Percentiles rank a stretch among this genome's conserved stretches.
Evolutionary conservation across 2,329 filamentous ascomycete species (phyloP).

Genomic region (Aspergillus costaricaensis): DNA sequence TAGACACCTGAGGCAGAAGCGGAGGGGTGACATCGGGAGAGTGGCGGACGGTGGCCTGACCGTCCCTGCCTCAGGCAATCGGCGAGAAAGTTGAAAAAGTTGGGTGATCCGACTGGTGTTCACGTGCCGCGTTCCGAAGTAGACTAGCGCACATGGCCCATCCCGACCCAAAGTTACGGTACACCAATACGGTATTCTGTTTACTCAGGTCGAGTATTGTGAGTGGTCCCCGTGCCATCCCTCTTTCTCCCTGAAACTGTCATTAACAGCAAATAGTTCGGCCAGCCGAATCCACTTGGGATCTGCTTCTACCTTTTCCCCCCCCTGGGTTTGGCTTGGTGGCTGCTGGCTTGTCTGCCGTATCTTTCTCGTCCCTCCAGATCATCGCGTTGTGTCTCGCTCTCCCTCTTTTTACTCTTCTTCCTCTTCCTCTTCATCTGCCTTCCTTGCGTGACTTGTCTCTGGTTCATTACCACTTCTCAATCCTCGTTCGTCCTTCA

Average conservation of each 20-base stretch:
- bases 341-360: constrained; percentile 15
- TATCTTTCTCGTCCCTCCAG: constrained; percentile 26
- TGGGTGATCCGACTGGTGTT: not conserved
- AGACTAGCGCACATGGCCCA: constrained; percentile 25
- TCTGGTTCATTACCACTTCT: constrained; percentile 7
- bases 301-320: not conserved
- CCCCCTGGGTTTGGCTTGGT: not conserved
- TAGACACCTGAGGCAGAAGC: constrained; percentile 17
- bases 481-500: constrained; percentile 2
- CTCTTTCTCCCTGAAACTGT: constrained; percentile 7
- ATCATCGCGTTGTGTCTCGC: constrained; percentile 11
- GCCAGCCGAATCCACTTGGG: constrained; percentile 19
- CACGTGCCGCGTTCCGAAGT: constrained; percentile 12
- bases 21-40: not conserved
- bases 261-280: constrained; percentile 24
- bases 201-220: constrained; percentile 15
- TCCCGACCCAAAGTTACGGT: constrained; percentile 27
- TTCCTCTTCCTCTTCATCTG: constrained; percentile 15
- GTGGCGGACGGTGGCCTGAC: constrained; percentile 19
- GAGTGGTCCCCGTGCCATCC: constrained; percentile 7
- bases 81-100: not conserved
- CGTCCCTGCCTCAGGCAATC: constrained; percentile 10
- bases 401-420: constrained; percentile 19
- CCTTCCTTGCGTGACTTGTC: constrained; percentile 7
- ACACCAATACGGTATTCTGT: constrained; percentile 23